Conservation (phyloP, 768 basidiomycete species). For the Amanita brunnescens region DNA sequence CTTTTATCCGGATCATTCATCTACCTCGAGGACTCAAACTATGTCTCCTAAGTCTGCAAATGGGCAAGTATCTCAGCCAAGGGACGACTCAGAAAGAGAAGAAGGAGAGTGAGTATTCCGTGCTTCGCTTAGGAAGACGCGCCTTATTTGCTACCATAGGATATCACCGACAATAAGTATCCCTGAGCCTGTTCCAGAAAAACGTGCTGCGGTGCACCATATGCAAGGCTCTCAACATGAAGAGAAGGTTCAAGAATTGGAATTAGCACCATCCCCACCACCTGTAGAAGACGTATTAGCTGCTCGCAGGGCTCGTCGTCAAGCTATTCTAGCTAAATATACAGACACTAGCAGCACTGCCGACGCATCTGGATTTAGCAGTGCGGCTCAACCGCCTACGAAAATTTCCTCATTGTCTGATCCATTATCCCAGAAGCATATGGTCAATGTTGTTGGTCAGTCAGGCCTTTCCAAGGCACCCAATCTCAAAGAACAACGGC, state of each 20-base stretch:
- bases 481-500: background rate
- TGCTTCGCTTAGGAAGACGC: background rate
- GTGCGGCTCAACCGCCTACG: conserved; percentile 69
- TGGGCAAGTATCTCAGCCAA: conserved; percentile 15
- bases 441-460: conserved; percentile 23
- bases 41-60: conserved; percentile 16
- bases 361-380: conserved; percentile 53
- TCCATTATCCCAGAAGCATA: conserved; percentile 45
- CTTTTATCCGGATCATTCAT: conserved; percentile 20
- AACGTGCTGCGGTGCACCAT: background rate
- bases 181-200: conserved; percentile 15
- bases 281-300: conserved; percentile 58
- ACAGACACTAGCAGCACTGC: conserved; percentile 38
- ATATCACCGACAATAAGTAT: conserved; percentile 43
- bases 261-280: conserved; percentile 41
- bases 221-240: conserved; percentile 21
- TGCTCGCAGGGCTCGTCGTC: conserved; percentile 61
- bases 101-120: conserved; percentile 84
- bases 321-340: conserved; percentile 78
- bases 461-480: conserved; percentile 7
- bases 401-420: conserved; percentile 53
- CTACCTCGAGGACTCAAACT: conserved; percentile 14
- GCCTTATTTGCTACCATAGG: conserved; percentile 26
- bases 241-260: conserved; percentile 34
- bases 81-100: conserved; percentile 57